A percentile compares a stretch with the other conserved stretches of the same genome.
These are phyloP conservation scores for Pseudocercospora fijiensis DNA, from an alignment of 2,329 filamentous ascomycete genomes.

Conservation along the genomic window DNA sequence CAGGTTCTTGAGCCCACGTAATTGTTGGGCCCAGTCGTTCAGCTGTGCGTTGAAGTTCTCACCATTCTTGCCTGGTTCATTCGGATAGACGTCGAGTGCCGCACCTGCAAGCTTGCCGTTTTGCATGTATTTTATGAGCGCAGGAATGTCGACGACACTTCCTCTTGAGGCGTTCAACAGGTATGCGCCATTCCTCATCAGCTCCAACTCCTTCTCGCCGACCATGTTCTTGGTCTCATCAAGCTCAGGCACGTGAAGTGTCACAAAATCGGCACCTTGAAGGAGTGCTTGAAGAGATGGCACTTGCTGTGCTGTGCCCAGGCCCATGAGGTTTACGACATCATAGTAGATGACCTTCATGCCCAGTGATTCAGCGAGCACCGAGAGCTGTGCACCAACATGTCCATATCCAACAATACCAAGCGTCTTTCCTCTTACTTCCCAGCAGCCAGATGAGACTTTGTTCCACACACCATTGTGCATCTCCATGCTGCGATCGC, in stretches of 20 bases:
- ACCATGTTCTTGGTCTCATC: conserved; percentile 94
- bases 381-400: conserved; percentile 92
- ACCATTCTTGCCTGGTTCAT: conserved; percentile 90
- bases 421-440: conserved; percentile 94
- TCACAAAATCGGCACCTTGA: conserved; percentile 81
- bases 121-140: conserved; percentile 82
- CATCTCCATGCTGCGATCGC: conserved; percentile 90
- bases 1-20: conserved; percentile 82
- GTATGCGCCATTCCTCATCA: conserved; percentile 92
- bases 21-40: conserved; percentile 81
- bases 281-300: conserved; percentile 74
- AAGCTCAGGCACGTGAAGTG: conserved; percentile 89
- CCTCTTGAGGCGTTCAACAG: conserved; percentile 95
- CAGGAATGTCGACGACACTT: conserved; percentile 89
- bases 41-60: conserved; percentile 87
- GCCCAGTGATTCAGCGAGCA: conserved; percentile 94
- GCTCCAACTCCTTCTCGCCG: conserved; percentile 69
- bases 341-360: conserved; percentile 99
- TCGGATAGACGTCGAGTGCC: conserved; percentile 93
- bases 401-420: conserved; percentile 97
- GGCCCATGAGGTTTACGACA: conserved; percentile 86
- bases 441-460: conserved; percentile 95
- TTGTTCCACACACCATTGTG: conserved; percentile 97
- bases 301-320: conserved; percentile 85
- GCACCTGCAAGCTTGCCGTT: conserved; percentile 86